Base-by-base conservation (phyloP, 768 basidiomycete genomes). In the Pholiota microspora region DNA sequence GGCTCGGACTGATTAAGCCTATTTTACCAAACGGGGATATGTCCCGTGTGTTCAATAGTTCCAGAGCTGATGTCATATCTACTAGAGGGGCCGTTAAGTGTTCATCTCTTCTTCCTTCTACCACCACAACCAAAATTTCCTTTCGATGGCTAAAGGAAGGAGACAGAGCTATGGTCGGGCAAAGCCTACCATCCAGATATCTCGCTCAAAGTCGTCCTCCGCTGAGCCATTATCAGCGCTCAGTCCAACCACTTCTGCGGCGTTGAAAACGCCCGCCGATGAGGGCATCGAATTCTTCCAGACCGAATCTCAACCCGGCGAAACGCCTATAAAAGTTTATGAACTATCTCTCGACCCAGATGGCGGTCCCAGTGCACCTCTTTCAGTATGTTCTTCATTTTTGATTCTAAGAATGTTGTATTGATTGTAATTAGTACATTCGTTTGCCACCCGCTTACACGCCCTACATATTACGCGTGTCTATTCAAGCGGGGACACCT, bases 251-350 rank as follows among this genome's bases (percentile, higher is more conserved):
- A 51, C 38, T 15, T 31, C 51, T 25, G 12, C 29, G 42, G 51
- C 51, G 2, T 91, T 90, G 31, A 90, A 83, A 75, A 97, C 94
- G 2, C 94, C 94, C 32, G 94, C 94, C 35, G 93, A 96, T 67
- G 94, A 96, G 67, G 94, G 86, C 23, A 83, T 94, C 67, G 87
- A 88, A 31, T 97, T 92, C 75, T 97, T 97, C 63, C 78, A 88
- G 62, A 80, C 83, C 3, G 68, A 74, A 25, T 61, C 75, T 46
- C 69, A 62, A 7, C 69, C 74, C 13, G 82, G 80, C 32, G 88
- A 89, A 59, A 69, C 71, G 2, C 87, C 86, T 4, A 80, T 98
- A 40, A 80, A 77, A 58, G 94, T 98, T 15, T 96, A 93, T 64
- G 89, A 95, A 71, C 80, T 99, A 31, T 76, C 77, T 45, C 78